These are phyloP conservation scores for Acanthamoeba royreba DNA, from an alignment of 208 protist species.

Conservation along the genomic window DNA sequence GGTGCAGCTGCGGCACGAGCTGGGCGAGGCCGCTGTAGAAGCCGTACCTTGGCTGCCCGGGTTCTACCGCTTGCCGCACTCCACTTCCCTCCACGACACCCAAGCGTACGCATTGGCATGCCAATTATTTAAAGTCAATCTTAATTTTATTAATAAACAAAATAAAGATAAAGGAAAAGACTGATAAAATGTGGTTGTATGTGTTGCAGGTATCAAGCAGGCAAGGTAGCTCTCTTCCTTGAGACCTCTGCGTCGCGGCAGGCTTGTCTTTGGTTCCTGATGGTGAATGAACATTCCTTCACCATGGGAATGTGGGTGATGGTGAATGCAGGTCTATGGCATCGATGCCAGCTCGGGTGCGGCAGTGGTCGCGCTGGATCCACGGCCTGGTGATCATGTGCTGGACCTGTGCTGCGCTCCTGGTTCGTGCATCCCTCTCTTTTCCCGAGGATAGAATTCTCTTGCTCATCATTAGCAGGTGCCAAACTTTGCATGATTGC, in stretches of 20 bases:
- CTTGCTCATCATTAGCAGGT: neutral
- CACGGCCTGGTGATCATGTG: constrained; percentile 56
- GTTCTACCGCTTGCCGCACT: constrained; percentile 17
- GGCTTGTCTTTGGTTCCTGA: neutral
- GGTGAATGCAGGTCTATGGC: constrained; percentile 63
- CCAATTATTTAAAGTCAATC: neutral
- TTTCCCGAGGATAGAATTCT: neutral
- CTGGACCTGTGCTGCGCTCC: constrained; percentile 75
- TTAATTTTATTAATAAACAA: neutral
- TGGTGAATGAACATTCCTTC: neutral
- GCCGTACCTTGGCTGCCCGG: neutral
- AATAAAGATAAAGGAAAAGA: neutral
- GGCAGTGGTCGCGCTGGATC: constrained; percentile 57
- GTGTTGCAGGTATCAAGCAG: neutral
- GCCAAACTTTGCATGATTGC: constrained; percentile 62
- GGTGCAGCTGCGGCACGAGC: neutral
- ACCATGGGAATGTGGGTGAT: neutral
- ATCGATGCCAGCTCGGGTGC: constrained; percentile 66
- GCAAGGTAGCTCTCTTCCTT: neutral
- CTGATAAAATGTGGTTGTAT: neutral
- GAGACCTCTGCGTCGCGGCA: neutral
- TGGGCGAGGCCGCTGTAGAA: neutral
- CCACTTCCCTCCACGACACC: neutral
- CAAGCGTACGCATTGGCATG: neutral
- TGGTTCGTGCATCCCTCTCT: neutral